These are phyloP conservation scores for Debaryomycetaceae sp. DNA, from an alignment of 1,139 yeast species.

Conservation along the genomic window DNA sequence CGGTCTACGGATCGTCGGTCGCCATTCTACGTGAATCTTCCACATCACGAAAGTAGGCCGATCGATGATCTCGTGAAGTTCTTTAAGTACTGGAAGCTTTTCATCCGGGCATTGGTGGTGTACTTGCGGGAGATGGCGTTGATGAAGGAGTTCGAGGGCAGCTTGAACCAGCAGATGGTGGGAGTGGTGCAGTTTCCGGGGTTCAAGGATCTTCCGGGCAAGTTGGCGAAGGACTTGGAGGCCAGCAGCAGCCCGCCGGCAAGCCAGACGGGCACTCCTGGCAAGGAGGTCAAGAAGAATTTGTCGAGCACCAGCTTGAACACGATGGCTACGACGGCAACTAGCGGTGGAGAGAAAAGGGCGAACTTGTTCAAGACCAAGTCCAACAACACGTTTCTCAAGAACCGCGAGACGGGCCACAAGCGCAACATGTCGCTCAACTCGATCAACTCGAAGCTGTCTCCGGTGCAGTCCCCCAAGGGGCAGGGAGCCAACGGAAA, in stretches of 20 bases:
- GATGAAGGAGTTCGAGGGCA: slow-evolving; percentile 67
- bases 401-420: slow-evolving; percentile 8
- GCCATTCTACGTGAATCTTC: slow-evolving; percentile 41
- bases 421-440: slow-evolving; percentile 15
- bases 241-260: slow-evolving; percentile 9
- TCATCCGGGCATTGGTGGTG: slow-evolving; percentile 56
- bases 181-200: slow-evolving; percentile 59
- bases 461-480: neutral
- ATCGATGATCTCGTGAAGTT: slow-evolving; percentile 51
- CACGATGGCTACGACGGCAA: slow-evolving; percentile 5
- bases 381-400: slow-evolving; percentile 20
- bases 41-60: slow-evolving; percentile 41
- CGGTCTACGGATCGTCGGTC: slow-evolving; percentile 34
- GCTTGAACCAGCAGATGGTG: slow-evolving; percentile 60
- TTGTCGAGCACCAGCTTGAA: slow-evolving; percentile 13
- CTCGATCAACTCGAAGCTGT: slow-evolving; percentile 5
- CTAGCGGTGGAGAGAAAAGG: slow-evolving; percentile 14
- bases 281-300: slow-evolving; percentile 21
- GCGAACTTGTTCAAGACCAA: slow-evolving; percentile 34
- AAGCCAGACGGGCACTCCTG: slow-evolving; percentile 27
- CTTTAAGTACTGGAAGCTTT: slow-evolving; percentile 69
- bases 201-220: slow-evolving; percentile 32
- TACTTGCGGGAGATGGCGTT: slow-evolving; percentile 62
- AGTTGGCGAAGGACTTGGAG: slow-evolving; percentile 11
- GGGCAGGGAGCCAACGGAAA: slow-evolving; percentile 4